phyloP scores from a whole-genome alignment of 257 asterid species.

The Petunia secreta region DNA sequence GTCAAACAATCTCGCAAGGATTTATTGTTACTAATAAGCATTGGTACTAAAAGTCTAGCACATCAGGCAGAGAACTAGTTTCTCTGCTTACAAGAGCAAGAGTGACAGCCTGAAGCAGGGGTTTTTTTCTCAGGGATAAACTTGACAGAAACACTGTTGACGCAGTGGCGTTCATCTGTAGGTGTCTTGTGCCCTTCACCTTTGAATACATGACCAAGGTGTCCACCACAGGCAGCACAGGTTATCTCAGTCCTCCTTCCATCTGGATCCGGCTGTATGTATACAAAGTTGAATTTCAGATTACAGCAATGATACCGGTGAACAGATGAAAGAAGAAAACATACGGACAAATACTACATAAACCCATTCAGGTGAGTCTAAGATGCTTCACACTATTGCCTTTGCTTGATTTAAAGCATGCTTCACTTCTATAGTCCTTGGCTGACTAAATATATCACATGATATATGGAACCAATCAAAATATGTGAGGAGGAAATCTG shows the following conservation, averaged over 20 bases:
- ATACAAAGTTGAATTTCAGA: background rate
- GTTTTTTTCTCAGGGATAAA: slow-evolving; percentile 38
- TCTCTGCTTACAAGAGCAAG: background rate
- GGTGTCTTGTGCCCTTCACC: slow-evolving; percentile 69
- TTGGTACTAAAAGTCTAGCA: background rate
- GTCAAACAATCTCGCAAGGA: background rate
- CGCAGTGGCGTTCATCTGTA: slow-evolving; percentile 78
- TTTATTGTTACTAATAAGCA: background rate
- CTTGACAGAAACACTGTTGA: slow-evolving; percentile 76
- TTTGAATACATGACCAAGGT: slow-evolving; percentile 80
- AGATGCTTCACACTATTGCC: no score
- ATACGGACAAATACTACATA: no score
- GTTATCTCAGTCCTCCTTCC: slow-evolving; percentile 90
- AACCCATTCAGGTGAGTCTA: no score
- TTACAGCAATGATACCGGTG: background rate
- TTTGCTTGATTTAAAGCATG: no score
- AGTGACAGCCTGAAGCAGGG: slow-evolving; percentile 9
- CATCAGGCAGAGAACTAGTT: background rate
- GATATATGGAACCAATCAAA: background rate
- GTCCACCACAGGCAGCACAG: slow-evolving; percentile 76
- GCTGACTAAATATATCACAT: background rate
- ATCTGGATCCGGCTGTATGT: slow-evolving; percentile 73
- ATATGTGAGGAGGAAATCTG: background rate
- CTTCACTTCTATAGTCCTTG: no score
- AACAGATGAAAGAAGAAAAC: background rate